Evolutionary conservation across 768 basidiomycete species (phyloP), one percentile per base, ranked within the genome.

Genomic region (Coprinopsis cinerea): DNA sequence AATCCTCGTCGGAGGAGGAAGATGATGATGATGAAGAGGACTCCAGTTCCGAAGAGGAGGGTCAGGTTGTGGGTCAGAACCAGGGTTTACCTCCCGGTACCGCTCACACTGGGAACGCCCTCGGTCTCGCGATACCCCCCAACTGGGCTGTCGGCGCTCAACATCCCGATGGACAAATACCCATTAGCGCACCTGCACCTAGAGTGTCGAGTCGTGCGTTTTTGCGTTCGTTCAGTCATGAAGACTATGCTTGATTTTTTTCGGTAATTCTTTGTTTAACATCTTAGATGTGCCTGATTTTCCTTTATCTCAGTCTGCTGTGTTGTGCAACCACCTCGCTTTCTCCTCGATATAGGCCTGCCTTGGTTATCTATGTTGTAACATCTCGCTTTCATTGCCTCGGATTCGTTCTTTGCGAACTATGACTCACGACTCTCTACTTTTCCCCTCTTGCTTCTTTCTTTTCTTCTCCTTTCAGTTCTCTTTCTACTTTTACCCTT

Each of bases 151-250:
- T n/a, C n/a, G n/a, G n/a, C n/a, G n/a, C n/a, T n/a, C n/a, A n/a
- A n/a, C 53, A n/a, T 51, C 54, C 13, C 41, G 55, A 25, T 48
- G 51, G 42, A 57, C 57, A 22, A 56, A 53, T 49, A 56, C 61
- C 13, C 64, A 68, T 53, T 62, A 65, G 13, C 58, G 15, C 68
- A 4, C 70, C 69, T 1, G 67, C 62, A 18, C 70, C 70, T 9
- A 56, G 64, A 20, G 56, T 60, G 4, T 58, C 67, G 3, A 61
- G 53, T 34, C 56, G 55, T 17, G 37, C 51, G 36, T 64, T 69
- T 47, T 54, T 69, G 52, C 55, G 66, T 36, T 64, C 66, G 13
- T 68, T 63, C 55, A 66, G 62, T 50, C 53, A 55, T 26, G 66
- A 64, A 22, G 47, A 28, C 46, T 52, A 43, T 23, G 17, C 24